Base-by-base conservation (phyloP, 2,329 filamentous ascomycete species). In the Hortaea sp. region DNA sequence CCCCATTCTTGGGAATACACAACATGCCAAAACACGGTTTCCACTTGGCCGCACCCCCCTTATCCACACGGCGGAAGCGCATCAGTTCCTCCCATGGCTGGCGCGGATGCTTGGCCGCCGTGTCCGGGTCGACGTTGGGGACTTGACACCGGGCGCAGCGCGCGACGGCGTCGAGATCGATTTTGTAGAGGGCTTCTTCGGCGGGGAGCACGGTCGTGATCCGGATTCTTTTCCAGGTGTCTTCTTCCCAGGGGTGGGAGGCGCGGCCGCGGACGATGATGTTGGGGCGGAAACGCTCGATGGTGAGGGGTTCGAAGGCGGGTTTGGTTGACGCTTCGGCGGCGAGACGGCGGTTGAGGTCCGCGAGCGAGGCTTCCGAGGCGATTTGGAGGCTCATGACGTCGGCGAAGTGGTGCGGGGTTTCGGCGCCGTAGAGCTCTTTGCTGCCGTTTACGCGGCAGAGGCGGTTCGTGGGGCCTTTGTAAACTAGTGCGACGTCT, bases 21-120 rank as follows among this genome's bases (percentile, higher is more conserved):
- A 82, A 59, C 80, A 83, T 82, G 1, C 79, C 79, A 67, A 82
- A 82, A 53, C 78, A 81, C 37, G 79, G 79, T 65, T 82, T 82
- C 52, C 69, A 82, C 63, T 71, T 81, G n/a, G 63, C 63, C 28
- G 77, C 70, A 0, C 78, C 77, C 0, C 78, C 79, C 54, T 73
- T 66, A 57, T 82, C 79, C 5, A 82, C 68, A 29, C 78, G 62
- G 6, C 79, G 65, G 61, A 79, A 82, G 55, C 74, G 75, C 69
- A 80, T 76, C 45, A 82, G 60, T 49, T 72, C 73, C 55, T 80
- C 71, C 79, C 78, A 82, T 5, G 79, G 79, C 66, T 82, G 71
- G 41, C 69, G 70, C 43, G 70, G 67, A 56, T 82, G 69, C 61
- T 78, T 77, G 48, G 72, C 69, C 6, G 74, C 79, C 5, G 78